A percentile compares a stretch with the other conserved stretches of the same genome.
phyloP scores from a whole-genome alignment of 257 asterid genomes.

The Echium plantagineum region DNA sequence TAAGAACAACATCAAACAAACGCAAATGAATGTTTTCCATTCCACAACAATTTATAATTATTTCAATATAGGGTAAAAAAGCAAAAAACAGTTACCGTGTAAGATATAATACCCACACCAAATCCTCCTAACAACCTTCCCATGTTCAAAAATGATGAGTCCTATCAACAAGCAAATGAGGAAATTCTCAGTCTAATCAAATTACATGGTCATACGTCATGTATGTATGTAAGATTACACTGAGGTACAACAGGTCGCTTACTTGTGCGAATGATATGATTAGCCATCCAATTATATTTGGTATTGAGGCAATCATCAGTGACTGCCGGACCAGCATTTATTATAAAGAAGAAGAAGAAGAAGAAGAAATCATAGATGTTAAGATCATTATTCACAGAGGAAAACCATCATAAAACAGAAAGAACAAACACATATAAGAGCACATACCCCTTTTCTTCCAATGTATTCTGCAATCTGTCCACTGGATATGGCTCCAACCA shows the following conservation, averaged over 20 bases:
- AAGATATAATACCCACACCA: slow-evolving; percentile 88
- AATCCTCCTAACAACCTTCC: slow-evolving; percentile 88
- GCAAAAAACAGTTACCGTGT: slow-evolving; percentile 43
- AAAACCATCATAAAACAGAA: not conserved
- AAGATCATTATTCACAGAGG: not conserved
- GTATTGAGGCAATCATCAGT: slow-evolving; percentile 73
- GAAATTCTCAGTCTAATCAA: not conserved
- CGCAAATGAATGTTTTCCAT: too few species aligned
- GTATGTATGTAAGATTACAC: not conserved
- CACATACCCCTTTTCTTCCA: slow-evolving; percentile 81
- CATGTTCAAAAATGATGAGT: slow-evolving; percentile 74
- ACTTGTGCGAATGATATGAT: slow-evolving; percentile 82
- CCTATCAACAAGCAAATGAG: slow-evolving; percentile 25
- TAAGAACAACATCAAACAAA: slow-evolving; percentile 3
- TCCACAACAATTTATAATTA: too few species aligned
- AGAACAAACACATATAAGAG: slow-evolving; percentile 1
- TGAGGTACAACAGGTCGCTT: slow-evolving; percentile 15
- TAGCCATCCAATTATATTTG: slow-evolving; percentile 85
- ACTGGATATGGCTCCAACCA: slow-evolving; percentile 88
- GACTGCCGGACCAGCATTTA: slow-evolving; percentile 38
- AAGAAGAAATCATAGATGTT: too few species aligned
- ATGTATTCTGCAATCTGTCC: slow-evolving; percentile 87
- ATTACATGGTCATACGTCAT: not conserved
- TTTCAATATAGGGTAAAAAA: too few species aligned
- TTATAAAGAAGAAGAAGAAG: not conserved